phyloP scores from a whole-genome alignment of 179 eudicot species.

The Beta macrorhiza region DNA sequence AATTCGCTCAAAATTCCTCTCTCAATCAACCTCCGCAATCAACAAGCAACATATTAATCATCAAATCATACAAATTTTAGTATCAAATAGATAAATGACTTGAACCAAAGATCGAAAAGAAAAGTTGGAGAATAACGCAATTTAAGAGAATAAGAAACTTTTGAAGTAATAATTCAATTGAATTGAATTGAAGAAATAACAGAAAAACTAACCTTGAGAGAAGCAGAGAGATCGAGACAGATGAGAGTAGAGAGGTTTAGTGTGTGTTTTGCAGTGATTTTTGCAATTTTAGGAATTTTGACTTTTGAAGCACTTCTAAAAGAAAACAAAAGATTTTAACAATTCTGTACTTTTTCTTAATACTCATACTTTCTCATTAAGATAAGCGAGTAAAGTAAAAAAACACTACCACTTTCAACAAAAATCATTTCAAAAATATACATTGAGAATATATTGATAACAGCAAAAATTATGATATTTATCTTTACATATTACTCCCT shows the following conservation, averaged over 20 bases:
- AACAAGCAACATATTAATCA: neutral
- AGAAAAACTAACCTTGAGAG: neutral
- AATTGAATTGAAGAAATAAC: neutral
- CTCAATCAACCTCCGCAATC: neutral
- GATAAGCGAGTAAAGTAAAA: too few relatives aligned
- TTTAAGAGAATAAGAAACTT: neutral
- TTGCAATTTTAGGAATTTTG: neutral
- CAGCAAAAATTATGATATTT: too few relatives aligned
- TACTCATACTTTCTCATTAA: too few relatives aligned
- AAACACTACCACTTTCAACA: too few relatives aligned
- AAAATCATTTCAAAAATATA: too few relatives aligned
- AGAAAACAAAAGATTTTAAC: too few relatives aligned
- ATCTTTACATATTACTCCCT: too few relatives aligned
- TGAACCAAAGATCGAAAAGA: neutral
- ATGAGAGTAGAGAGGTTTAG: slow-evolving; percentile 5
- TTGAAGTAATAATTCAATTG: neutral
- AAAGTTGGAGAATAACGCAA: neutral
- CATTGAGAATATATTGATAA: too few relatives aligned
- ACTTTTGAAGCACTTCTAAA: neutral
- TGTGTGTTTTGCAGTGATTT: neutral
- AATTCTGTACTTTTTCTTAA: too few relatives aligned
- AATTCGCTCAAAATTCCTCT: neutral
- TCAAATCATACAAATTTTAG: neutral
- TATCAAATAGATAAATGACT: neutral
- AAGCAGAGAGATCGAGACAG: neutral